phyloP scores from a whole-genome alignment of 768 basidiomycete genomes.

The Mycena chlorophos region DNA sequence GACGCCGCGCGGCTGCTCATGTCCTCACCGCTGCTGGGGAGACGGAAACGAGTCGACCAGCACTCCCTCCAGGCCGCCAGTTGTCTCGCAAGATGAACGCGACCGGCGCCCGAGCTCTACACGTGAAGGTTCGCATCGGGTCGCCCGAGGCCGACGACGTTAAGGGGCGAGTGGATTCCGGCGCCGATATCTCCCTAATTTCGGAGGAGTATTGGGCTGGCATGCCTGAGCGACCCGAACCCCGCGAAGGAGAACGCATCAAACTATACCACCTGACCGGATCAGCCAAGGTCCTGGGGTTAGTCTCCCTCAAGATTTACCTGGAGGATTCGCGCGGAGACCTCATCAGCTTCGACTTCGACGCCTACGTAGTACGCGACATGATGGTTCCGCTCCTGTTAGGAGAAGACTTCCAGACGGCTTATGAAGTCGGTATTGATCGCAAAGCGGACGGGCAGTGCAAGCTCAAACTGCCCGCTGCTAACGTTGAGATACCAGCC shows the following conservation, averaged over 20 bases:
- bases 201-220: slow-evolving; percentile 11
- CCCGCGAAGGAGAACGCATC: slow-evolving; percentile 8
- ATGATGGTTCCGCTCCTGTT: slow-evolving; percentile 31
- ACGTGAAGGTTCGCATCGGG: slow-evolving; percentile 1
- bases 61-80: not conserved
- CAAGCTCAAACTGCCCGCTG: not conserved
- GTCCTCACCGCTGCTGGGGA: not conserved
- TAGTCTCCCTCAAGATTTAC: slow-evolving; percentile 12
- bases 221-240: not conserved
- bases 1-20: not conserved
- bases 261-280: slow-evolving; percentile 9
- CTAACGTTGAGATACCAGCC: not conserved
- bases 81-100: not conserved
- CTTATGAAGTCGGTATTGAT: slow-evolving; percentile 23
- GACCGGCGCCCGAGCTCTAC: slow-evolving; percentile 5
- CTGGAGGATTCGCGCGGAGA: not conserved
- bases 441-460: slow-evolving; percentile 9
- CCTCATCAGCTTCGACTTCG: slow-evolving; percentile 15
- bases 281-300: slow-evolving; percentile 21
- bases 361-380: slow-evolving; percentile 27
- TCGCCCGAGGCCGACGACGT: not conserved
- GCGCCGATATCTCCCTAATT: slow-evolving; percentile 18
- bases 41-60: no score
- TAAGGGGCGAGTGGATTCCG: slow-evolving; percentile 11
- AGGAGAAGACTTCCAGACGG: slow-evolving; percentile 30